phyloP scores from a whole-genome alignment of 495 filamentous ascomycete species.

The Lasiosphaeris hirsuta region DNA sequence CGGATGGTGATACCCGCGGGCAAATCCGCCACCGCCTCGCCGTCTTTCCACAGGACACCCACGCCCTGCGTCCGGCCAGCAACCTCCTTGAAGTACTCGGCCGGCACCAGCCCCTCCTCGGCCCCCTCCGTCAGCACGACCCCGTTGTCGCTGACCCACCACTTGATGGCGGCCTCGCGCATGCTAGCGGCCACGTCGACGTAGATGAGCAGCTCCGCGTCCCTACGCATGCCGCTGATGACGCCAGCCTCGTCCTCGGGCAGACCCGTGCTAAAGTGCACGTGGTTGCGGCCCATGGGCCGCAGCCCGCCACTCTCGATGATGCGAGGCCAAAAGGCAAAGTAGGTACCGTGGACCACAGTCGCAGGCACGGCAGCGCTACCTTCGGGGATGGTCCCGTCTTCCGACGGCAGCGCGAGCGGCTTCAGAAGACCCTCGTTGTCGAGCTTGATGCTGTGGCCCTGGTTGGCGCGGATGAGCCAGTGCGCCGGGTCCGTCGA shows the following conservation, averaged over 20 bases:
- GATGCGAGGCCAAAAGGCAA: conserved; percentile 70
- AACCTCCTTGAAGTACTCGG: conserved; percentile 50
- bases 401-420: conserved; percentile 49
- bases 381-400: conserved; percentile 8
- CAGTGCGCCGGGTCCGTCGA: conserved; percentile 58
- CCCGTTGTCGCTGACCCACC: conserved; percentile 85
- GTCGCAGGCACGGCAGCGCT: conserved; percentile 48
- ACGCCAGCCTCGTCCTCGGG: conserved; percentile 52
- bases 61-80: conserved; percentile 56
- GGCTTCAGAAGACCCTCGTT: conserved; percentile 64
- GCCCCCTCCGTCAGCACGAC: conserved; percentile 58
- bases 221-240: conserved; percentile 79
- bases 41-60: conserved; percentile 64
- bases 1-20: conserved; percentile 41
- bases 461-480: conserved; percentile 92
- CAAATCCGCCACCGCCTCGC: conserved; percentile 56
- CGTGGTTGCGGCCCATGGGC: conserved; percentile 76
- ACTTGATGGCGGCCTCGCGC: conserved; percentile 61
- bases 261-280: conserved; percentile 77
- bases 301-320: conserved; percentile 68
- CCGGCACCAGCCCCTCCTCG: conserved; percentile 41
- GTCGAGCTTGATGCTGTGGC: conserved; percentile 72
- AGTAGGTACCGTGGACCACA: conserved; percentile 86
- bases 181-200: conserved; percentile 68
- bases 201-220: conserved; percentile 76